phyloP scores from a whole-genome alignment of 2,329 filamentous ascomycete genomes.

The Arthrinium phaeospermum region DNA sequence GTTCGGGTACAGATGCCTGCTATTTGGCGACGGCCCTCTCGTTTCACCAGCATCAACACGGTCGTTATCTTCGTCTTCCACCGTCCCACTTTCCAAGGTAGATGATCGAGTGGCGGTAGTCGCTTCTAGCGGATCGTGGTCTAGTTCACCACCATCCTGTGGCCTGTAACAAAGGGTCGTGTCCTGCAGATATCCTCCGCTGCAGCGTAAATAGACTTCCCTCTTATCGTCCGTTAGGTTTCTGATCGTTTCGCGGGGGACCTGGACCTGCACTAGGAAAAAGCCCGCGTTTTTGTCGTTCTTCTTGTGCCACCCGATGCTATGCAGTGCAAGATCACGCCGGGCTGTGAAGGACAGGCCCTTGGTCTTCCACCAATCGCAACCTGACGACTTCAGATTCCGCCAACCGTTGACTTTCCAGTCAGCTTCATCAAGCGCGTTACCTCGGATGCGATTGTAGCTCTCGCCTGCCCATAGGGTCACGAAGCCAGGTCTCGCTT shows the following conservation, averaged over 20 bases:
- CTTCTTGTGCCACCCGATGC: not conserved
- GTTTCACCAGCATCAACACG: too few relatives aligned
- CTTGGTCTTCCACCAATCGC: not conserved
- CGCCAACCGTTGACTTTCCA: not conserved
- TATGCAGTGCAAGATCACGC: not conserved
- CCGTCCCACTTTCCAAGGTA: too few relatives aligned
- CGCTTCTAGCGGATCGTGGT: too few relatives aligned
- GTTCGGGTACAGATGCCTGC: not conserved
- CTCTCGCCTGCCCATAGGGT: not conserved
- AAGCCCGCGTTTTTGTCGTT: not conserved
- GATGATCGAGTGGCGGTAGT: too few relatives aligned
- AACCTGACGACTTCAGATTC: not conserved
- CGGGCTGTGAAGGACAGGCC: not conserved
- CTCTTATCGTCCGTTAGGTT: not conserved
- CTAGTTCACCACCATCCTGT: too few relatives aligned
- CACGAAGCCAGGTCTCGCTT: not conserved
- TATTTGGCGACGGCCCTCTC: too few relatives aligned
- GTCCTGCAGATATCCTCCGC: not conserved
- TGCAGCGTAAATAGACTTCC: not conserved
- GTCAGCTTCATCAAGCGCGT: not conserved
- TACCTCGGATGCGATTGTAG: not conserved
- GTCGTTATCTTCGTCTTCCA: too few relatives aligned
- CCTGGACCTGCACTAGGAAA: not conserved
- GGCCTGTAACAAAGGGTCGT: not conserved
- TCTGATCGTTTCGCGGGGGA: not conserved